Conservation (phyloP, 352 stramenopile species). For the Pythium chondricola region DNA sequence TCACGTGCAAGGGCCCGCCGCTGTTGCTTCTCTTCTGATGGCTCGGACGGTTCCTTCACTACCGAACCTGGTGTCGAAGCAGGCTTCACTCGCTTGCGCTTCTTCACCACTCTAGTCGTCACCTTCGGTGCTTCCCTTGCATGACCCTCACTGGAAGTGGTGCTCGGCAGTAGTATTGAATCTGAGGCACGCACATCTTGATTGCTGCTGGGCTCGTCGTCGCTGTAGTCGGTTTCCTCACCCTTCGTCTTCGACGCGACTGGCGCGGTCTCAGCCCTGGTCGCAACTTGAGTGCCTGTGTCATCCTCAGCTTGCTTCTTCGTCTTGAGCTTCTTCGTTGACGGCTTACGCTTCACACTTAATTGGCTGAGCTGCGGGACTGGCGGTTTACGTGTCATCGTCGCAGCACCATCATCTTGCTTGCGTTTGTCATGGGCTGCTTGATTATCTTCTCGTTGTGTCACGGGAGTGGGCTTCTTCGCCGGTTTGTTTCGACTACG, state of each 20-base stretch:
- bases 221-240: not conserved
- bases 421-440: too few relatives aligned
- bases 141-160: slow-evolving; percentile 27
- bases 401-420: not conserved
- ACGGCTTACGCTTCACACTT: not conserved
- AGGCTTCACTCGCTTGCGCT: not conserved
- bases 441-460: too few relatives aligned
- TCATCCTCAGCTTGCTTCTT: not conserved
- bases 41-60: slow-evolving; percentile 12
- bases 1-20: slow-evolving; percentile 53
- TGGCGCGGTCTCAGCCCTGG: not conserved
- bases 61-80: not conserved
- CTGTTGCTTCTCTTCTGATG: slow-evolving; percentile 26
- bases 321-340: slow-evolving; percentile 2
- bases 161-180: slow-evolving; percentile 10
- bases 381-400: slow-evolving; percentile 33
- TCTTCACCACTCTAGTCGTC: not conserved
- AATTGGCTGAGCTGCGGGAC: slow-evolving; percentile 44
- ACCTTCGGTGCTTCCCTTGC: slow-evolving; percentile 12
- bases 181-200: slow-evolving; percentile 4
- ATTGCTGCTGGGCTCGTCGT: not conserved
- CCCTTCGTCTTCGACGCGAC: not conserved
- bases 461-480: not conserved
- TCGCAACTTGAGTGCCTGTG: not conserved
- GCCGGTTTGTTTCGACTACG: slow-evolving; percentile 35